Evolutionary conservation across 2,329 filamentous ascomycete genomes (phyloP), one percentile per base, ranked within the genome.

Genomic region (Ophiostoma himal-ulmi): DNA sequence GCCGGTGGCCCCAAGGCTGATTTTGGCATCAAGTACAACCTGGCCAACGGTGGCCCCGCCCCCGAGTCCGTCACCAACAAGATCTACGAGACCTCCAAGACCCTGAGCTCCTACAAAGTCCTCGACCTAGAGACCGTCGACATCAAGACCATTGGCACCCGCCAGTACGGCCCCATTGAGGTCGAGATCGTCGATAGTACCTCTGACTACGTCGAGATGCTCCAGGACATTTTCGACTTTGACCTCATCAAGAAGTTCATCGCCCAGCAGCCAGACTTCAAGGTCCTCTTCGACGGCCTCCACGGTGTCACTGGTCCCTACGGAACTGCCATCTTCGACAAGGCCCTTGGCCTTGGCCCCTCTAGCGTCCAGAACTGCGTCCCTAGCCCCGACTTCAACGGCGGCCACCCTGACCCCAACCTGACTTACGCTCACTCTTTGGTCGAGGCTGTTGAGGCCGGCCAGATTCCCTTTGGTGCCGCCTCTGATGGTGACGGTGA

Each of bases 21-120:
- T 82, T 99, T 99, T 77, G 95, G 95, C 76, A 99, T 99, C 89
- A 99, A 99, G 85, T 99, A 99, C 88, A 99, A 99, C 86, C 86
- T 99, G 72, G 85, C 93, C 80, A 98, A 99, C 78, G 95, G 95
- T 76, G 95, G 94, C 70, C 95, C 95, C 62, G 95, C 95, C 70
- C 95, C 95, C 71, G 95, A 99, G 82, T 90, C 91, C 70, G 92
- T 99, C 75, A 99, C 95, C 75, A 96, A 99, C 88, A 97, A 96
- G 84, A 98, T 99, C 80, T 98, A 88, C 83, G 92, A 94, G 76
- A 88, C 89, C 73, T 94, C 94, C 76, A 98, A 97, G 86, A 89
- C 86, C 74, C 86, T 99, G 76, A 92, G 88, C 64, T 93, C 91
- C 68, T 99, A 98, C 87, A 97, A 97, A 83, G 90, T 97, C 75